A percentile compares a stretch with the other conserved stretches of the same genome.
These are phyloP conservation scores for Climacium dendroides DNA, from an alignment of 225 moss, liverwort and hornwort species.

Conservation along the genomic window DNA sequence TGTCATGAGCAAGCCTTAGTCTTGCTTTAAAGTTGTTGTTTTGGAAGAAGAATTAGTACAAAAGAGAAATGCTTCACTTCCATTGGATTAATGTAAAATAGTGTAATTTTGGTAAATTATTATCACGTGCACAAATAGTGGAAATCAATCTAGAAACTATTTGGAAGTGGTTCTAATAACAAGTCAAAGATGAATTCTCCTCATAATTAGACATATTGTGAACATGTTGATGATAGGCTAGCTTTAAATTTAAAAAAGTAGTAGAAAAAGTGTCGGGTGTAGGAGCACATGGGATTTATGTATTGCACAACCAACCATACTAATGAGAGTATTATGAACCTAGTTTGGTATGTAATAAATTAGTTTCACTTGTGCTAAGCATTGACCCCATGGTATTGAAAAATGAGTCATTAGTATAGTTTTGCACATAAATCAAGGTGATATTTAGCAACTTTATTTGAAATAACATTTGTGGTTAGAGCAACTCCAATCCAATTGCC, in stretches of 20 bases:
- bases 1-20: neutral
- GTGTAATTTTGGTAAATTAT: neutral
- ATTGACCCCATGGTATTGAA: fast-evolving
- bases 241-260: neutral
- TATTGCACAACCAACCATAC: neutral
- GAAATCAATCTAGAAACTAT: neutral
- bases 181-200: neutral
- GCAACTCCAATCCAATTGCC: fast-evolving
- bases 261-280: neutral
- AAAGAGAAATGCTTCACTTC: neutral
- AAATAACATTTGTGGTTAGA: neutral
- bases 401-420: too few species aligned
- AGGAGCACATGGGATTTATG: too few species aligned
- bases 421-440: neutral
- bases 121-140: fast-evolving
- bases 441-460: fast-evolving
- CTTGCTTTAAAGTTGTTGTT: neutral
- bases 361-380: neutral
- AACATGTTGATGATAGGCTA: neutral
- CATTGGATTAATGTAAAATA: neutral
- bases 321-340: too few species aligned
- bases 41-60: neutral
- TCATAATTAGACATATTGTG: too few species aligned
- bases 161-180: neutral
- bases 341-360: neutral